Conservation (phyloP, 2,329 filamentous ascomycete genomes). For the Apiospora saccharicola region DNA sequence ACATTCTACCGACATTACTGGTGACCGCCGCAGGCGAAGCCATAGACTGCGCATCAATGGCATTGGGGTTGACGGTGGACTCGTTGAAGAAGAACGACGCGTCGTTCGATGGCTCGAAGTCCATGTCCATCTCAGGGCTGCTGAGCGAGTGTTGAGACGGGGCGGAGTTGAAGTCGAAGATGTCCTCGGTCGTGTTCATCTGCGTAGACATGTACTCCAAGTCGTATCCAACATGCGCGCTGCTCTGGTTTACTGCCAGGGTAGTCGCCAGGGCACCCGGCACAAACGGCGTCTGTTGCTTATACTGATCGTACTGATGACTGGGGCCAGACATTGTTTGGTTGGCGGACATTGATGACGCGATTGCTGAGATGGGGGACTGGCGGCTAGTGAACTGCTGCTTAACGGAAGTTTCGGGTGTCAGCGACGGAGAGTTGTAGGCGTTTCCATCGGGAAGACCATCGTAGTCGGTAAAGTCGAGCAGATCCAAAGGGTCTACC, state of each 20-base stretch:
- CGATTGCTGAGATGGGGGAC: constrained; percentile 60
- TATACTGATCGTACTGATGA: constrained; percentile 94
- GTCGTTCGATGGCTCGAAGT: constrained; percentile 66
- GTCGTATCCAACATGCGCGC: constrained; percentile 60
- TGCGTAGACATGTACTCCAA: constrained; percentile 64
- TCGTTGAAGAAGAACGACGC: constrained; percentile 71
- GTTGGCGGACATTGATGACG: constrained; percentile 58
- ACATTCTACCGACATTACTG: constrained; percentile 74
- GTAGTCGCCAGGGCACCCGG: constrained; percentile 83
- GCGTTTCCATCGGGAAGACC: constrained; percentile 61
- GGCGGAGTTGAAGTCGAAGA: constrained; percentile 77
- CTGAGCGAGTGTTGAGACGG: constrained; percentile 67
- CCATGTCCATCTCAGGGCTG: constrained; percentile 73
- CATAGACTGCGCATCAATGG: constrained; percentile 66
- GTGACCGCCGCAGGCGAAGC: constrained; percentile 57
- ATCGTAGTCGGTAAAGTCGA: constrained; percentile 71
- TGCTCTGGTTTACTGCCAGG: constrained; percentile 75
- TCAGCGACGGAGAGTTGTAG: constrained; percentile 68
- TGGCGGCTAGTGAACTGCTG: constrained; percentile 59
- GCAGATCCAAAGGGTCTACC: constrained; percentile 62
- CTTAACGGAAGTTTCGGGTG: constrained; percentile 62
- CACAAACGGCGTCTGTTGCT: constrained; percentile 93
- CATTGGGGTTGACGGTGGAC: constrained; percentile 73
- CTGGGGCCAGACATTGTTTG: constrained; percentile 80
- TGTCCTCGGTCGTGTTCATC: constrained; percentile 65